Percentiles rank a stretch among this genome's conserved stretches.
These are phyloP conservation scores for Lotmaria passim DNA, from an alignment of 208 protist genomes.

Conservation along the genomic window DNA sequence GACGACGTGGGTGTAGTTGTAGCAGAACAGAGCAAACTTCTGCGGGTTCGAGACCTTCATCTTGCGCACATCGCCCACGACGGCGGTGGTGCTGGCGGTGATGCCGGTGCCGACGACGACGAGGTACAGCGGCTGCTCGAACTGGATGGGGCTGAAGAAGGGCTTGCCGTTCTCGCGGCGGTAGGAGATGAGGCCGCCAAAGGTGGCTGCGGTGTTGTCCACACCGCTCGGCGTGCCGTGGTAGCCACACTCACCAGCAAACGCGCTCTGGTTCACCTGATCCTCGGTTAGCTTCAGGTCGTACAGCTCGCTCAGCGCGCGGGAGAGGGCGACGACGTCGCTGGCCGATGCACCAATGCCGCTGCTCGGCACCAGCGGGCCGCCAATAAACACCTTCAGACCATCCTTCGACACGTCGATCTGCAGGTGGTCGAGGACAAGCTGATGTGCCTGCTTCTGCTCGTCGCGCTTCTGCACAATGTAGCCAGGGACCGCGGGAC, in stretches of 20 bases:
- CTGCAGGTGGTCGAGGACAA: constrained; percentile 78
- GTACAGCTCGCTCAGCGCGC: constrained; percentile 82
- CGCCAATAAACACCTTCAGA: constrained; percentile 63
- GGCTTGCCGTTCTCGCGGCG: constrained; percentile 37
- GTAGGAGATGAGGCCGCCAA: constrained; percentile 86
- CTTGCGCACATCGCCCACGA: constrained; percentile 68
- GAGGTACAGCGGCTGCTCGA: constrained; percentile 55
- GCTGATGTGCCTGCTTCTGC: constrained; percentile 75
- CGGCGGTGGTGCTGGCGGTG: constrained; percentile 72
- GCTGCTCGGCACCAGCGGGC: constrained; percentile 75
- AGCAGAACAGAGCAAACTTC: constrained; percentile 50
- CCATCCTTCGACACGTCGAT: constrained; percentile 67
- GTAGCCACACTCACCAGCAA: constrained; percentile 81
- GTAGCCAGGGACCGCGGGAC: constrained; percentile 82
- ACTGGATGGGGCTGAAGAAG: constrained; percentile 42
- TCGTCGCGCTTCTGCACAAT: constrained; percentile 75
- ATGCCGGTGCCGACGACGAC: constrained; percentile 88
- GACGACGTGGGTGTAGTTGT: constrained; percentile 51
- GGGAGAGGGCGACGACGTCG: constrained; percentile 76
- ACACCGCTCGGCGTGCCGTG: constrained; percentile 91
- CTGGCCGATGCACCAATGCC: constrained; percentile 86
- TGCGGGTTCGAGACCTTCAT: constrained; percentile 47
- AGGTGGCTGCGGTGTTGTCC: constrained; percentile 90
- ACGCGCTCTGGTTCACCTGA: constrained; percentile 69
- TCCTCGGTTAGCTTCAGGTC: constrained; percentile 59